Percentiles rank a stretch among this genome's conserved stretches.
Conservation (phyloP, 106 monocot species). For the Amphibolis antarctica region DNA sequence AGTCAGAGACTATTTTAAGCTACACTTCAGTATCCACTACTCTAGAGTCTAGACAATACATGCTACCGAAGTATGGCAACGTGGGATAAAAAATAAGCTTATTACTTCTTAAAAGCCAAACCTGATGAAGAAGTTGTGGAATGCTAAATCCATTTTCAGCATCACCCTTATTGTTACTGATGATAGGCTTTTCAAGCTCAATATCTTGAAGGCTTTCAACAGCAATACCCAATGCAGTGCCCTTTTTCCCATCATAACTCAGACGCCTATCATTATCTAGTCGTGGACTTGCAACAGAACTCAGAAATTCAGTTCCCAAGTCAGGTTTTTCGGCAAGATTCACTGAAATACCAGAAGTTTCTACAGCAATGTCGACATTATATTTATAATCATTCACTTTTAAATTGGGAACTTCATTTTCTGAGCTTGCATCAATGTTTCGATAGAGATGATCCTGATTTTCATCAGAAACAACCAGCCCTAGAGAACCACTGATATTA, state of each 20-base stretch:
- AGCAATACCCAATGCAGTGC: constrained; percentile 10
- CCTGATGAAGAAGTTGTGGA: constrained; percentile 85
- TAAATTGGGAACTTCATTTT: constrained; percentile 15
- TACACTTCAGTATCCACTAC: too few species aligned
- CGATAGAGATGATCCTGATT: constrained; percentile 22
- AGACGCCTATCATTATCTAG: constrained; percentile 36
- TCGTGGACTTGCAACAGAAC: constrained; percentile 35
- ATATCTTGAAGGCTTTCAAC: constrained; percentile 27
- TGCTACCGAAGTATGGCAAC: neutral
- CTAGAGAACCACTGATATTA: constrained; percentile 24
- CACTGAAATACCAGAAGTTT: constrained; percentile 20
- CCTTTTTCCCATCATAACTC: constrained; percentile 34
- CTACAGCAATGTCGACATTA: constrained; percentile 10
- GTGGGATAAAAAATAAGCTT: neutral
- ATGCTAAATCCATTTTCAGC: constrained; percentile 57
- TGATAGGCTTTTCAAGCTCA: constrained; percentile 28
- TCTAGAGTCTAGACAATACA: neutral
- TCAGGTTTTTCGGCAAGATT: constrained; percentile 34
- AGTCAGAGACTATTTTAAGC: too few species aligned
- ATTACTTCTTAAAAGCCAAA: constrained; percentile 2
- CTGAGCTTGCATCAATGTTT: constrained; percentile 27
- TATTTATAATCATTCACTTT: constrained; percentile 28
- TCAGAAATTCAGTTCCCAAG: constrained; percentile 28
- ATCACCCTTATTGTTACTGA: constrained; percentile 24
- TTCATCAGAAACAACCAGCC: constrained; percentile 36